Evolutionary conservation across 306 rosid genomes (phyloP).

Genomic region (Trichosanthes cucumerina): DNA sequence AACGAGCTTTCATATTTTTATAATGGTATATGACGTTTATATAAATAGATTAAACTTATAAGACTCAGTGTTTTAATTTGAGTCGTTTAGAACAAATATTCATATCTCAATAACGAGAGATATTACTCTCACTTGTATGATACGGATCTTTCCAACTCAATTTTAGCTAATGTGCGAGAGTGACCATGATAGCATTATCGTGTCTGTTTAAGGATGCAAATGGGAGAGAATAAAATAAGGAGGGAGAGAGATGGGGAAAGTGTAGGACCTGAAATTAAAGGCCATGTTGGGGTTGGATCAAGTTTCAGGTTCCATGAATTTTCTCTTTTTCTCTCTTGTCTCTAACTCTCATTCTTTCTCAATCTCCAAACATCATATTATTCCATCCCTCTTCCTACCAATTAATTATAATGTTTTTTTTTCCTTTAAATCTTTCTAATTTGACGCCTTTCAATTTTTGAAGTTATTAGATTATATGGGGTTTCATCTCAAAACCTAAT

Average conservation of each 20-base stretch:
- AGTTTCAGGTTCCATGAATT: slow-evolving; percentile 11
- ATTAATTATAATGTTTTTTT: not conserved
- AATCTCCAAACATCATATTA: not conserved
- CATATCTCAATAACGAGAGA: too few relatives aligned
- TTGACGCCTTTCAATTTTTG: too few relatives aligned
- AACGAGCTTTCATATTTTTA: too few relatives aligned
- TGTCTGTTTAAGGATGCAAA: not conserved
- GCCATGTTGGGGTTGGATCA: not conserved
- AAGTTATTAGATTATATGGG: too few relatives aligned
- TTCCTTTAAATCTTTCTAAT: not conserved
- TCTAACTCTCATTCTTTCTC: not conserved
- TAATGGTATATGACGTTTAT: too few relatives aligned
- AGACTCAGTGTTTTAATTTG: too few relatives aligned
- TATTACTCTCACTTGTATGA: too few relatives aligned
- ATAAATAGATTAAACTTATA: too few relatives aligned
- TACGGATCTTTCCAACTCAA: not conserved
- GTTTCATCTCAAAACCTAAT: too few relatives aligned
- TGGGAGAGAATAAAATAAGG: not conserved
- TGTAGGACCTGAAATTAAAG: not conserved
- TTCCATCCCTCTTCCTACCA: not conserved
- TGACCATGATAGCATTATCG: too few relatives aligned
- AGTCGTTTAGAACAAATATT: too few relatives aligned
- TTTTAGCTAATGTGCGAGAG: not conserved
- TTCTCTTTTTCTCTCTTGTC: slow-evolving; percentile 8
- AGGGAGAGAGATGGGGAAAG: not conserved